Evolutionary conservation across 768 basidiomycete species (phyloP), one percentile per base, ranked within the genome.

Genomic region (Lenzites betulinus): DNA sequence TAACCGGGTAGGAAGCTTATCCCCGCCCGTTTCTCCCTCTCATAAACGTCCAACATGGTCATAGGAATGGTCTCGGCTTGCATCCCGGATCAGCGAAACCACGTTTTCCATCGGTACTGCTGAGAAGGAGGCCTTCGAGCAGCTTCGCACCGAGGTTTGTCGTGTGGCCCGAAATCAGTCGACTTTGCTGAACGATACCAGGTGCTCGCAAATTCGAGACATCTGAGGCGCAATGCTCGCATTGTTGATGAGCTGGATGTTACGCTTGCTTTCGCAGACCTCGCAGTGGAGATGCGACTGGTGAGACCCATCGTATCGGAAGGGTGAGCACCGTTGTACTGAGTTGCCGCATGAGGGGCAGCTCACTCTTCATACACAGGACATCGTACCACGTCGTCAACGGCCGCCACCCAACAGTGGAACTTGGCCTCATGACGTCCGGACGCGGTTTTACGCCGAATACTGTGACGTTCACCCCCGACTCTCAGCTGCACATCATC

Each of bases 381-480:
- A 74, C 77, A 54, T 78, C 81, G 0, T 90, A 90, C 66, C 73
- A 86, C 12, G 87, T 97, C 30, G 75, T 76, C 9, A 86, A 92
- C 66, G 95, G 94, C 18, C 86, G 95, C 25, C 95, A 98, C 77
- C 94, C 95, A 0, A 89, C 93, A 1, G 95, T 98, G 12, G 96
- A 98, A 76, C 80, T 93, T 6, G 93, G 93, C 15, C 80, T 98
- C 4, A 76, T 94, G 43, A 79, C 79, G 0, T 77, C 84, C 1
- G 89, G 89, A 23, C 85, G 95, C 28, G 78, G 82, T 13, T 98
- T 96, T 72, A 92, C 87, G 1, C 87, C 95, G 0, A 98, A 98
- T 71, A 88, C 88, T 2, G 79, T 94, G 22, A 65, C 76, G 16
- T 79, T 98, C 67, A 77, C 76, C 3, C 77, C 84, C 0, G 67